These are phyloP conservation scores for Cytospora leucostoma DNA, from an alignment of 2,329 filamentous ascomycete genomes.

Conservation along the genomic window DNA sequence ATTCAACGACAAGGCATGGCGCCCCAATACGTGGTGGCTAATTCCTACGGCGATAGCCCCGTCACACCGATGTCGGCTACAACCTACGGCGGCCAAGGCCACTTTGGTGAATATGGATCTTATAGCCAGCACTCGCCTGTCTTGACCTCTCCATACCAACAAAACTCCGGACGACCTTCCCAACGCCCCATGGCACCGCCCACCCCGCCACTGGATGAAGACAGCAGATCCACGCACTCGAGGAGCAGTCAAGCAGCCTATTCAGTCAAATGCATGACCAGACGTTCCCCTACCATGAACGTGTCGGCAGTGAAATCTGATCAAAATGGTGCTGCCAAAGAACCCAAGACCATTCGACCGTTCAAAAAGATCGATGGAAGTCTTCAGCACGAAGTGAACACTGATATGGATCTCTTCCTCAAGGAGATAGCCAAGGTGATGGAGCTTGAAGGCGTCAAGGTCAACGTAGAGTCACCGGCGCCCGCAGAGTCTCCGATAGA, in stretches of 20 bases:
- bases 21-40: constrained; percentile 49
- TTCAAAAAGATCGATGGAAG: constrained; percentile 22
- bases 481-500: background rate
- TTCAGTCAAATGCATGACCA: constrained; percentile 38
- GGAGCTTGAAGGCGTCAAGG: background rate
- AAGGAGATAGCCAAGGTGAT: constrained; percentile 13
- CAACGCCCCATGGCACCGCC: constrained; percentile 27
- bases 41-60: constrained; percentile 46
- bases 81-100: constrained; percentile 45
- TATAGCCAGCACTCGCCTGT: constrained; percentile 40
- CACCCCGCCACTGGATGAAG: constrained; percentile 36
- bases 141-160: constrained; percentile 34
- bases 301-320: constrained; percentile 34
- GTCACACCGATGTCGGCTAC: constrained; percentile 45
- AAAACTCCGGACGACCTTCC: constrained; percentile 28
- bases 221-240: constrained; percentile 34
- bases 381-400: constrained; percentile 19
- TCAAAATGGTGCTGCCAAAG: constrained; percentile 18
- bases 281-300: constrained; percentile 40
- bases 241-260: constrained; percentile 31
- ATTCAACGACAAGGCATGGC: constrained; percentile 48
- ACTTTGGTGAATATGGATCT: constrained; percentile 46
- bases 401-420: constrained; percentile 22
- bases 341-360: constrained; percentile 23
- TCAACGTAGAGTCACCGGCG: constrained; percentile 1